Base-by-base conservation (phyloP, 2,329 filamentous ascomycete genomes). In the Hypoxylon sp. region DNA sequence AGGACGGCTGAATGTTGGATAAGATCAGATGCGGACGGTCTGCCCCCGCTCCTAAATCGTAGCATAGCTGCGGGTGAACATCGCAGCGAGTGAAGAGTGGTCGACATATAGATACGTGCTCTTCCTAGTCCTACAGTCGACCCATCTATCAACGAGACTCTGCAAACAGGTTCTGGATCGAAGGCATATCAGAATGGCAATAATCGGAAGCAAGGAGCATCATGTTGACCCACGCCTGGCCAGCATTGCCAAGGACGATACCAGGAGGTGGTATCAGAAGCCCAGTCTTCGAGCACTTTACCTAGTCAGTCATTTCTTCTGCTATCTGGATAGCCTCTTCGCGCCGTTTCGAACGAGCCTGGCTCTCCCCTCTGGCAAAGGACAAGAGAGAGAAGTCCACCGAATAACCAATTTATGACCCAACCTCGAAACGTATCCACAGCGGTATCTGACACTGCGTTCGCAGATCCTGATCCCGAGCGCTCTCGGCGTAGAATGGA, bases 401-500 rank as follows among this genome's bases (percentile, higher is more conserved):
- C 1, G 20, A n/a, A n/a, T 24, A 29, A 20, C 9, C 17, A 10
- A 4, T 8, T 35, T 15, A 3, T 35, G 4, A 40, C 29, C 8
- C 3, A 9, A 15, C 38, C n/a, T 3, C 9, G 7, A 31, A 3
- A 17, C 15, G 11, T 29, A 23, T 31, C 11, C 8, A 11, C 6
- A 5, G 10, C n/a, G n/a, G 24, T 33, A 5, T 27, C 45, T 59
- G 40, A 59, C 21, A 24, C 23, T 2, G n/a, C 10, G 8, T 11
- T 9, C 46, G 6, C 13, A 62, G 48, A 74, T 75, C 26, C 66
- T 78, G 11, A 66, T 77, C n/a, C 76, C 75, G 0, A 73, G 72
- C 3, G 74, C 69, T 0, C 65, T 78, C n/a, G 76, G 76, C 0
- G 75, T 77, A 3, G 75, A 78, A 60, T 76, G 73, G 75, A 82